phyloP scores from a whole-genome alignment of 2,329 filamentous ascomycete genomes.

The Allantophomopsis lycopodina region DNA sequence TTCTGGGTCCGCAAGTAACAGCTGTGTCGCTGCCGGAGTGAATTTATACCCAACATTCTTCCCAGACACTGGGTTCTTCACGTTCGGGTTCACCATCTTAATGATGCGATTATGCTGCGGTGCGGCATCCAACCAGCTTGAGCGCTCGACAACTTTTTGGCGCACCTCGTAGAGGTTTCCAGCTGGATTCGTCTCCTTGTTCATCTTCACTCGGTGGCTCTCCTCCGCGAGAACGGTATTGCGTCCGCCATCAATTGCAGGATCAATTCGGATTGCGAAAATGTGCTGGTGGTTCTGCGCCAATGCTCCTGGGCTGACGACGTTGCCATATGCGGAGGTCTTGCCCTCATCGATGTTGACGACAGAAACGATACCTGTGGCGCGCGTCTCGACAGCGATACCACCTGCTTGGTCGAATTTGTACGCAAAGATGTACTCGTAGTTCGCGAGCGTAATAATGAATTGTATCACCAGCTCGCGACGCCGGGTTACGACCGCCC shows the following conservation, averaged over 20 bases:
- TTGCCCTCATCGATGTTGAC: slow-evolving; percentile 41
- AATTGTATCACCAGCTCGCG: slow-evolving; percentile 53
- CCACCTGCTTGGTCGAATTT: slow-evolving; percentile 50
- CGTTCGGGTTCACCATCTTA: slow-evolving; percentile 76
- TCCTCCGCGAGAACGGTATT: slow-evolving; percentile 41
- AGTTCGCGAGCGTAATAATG: slow-evolving; percentile 33
- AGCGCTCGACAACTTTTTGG: slow-evolving; percentile 26
- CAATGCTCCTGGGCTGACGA: slow-evolving; percentile 44
- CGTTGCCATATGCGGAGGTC: slow-evolving; percentile 38
- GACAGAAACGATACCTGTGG: slow-evolving; percentile 46
- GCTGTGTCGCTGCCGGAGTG: slow-evolving; percentile 68
- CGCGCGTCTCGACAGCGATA: slow-evolving; percentile 45
- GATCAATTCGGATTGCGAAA: slow-evolving; percentile 39
- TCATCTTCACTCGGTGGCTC: slow-evolving; percentile 28
- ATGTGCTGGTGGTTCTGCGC: slow-evolving; percentile 47
- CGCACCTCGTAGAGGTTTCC: slow-evolving; percentile 23
- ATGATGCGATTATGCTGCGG: slow-evolving; percentile 44
- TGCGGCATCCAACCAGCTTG: slow-evolving; percentile 14
- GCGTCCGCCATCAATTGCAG: slow-evolving; percentile 36
- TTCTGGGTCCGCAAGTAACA: slow-evolving; percentile 63
- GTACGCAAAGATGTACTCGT: slow-evolving; percentile 56
- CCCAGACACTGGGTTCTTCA: slow-evolving; percentile 67
- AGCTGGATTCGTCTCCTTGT: slow-evolving; percentile 31
- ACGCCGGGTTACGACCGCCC: slow-evolving; percentile 45
- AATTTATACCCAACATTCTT: slow-evolving; percentile 80